Base-by-base conservation (phyloP, 1,139 yeast species). In the Yamadazyma atlantica region DNA sequence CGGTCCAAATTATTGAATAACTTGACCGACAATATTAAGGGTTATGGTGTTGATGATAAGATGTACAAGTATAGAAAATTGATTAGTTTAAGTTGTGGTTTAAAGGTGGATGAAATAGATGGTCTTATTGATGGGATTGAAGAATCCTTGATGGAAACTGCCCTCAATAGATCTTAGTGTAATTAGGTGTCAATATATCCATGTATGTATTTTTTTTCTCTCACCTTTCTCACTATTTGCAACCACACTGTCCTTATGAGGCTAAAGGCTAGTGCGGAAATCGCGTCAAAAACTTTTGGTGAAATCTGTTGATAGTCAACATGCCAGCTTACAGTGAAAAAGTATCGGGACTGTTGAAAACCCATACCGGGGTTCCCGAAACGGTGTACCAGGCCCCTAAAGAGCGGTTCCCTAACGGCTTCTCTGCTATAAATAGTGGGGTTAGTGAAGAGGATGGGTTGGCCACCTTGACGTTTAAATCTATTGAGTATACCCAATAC, bases 41-140 rank as follows among this genome's bases (percentile, higher is more conserved):
- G 50, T 40, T 67, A 57, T 49, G 75, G 75, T 3, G 59, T 70
- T 39, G 73, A 68, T 49, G 53, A 55, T 14, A 86, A 85, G 58
- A 81, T 89, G 78, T 78, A 81, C 56, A 85, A 87, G 54, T 90
- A 89, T 64, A 75, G 95, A 48, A 80, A 80, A 53, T 70, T 92
- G 46, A 82, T 92, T 33, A 82, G 96, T 36, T 74, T 82, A 44
- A 84, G 94, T 42, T 88, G 97, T 51, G 95, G 88, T 3, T 73
- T 88, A 42, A 78, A 80, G 40, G 73, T 82, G 23, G 95, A 86
- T 42, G 92, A 85, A 46, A 83, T 90, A 42, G 96, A 88, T 53
- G 78, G 82, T 33, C 60, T 69, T 33, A 64, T 70, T 17, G 75
- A 70, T 40, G 75, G 75, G 2, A 69, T 70, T 31, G 74, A 67